Percentiles rank a stretch among this genome's conserved stretches.
Conservation (phyloP, 2,329 filamentous ascomycete genomes). For the Botrytis byssoidea region DNA sequence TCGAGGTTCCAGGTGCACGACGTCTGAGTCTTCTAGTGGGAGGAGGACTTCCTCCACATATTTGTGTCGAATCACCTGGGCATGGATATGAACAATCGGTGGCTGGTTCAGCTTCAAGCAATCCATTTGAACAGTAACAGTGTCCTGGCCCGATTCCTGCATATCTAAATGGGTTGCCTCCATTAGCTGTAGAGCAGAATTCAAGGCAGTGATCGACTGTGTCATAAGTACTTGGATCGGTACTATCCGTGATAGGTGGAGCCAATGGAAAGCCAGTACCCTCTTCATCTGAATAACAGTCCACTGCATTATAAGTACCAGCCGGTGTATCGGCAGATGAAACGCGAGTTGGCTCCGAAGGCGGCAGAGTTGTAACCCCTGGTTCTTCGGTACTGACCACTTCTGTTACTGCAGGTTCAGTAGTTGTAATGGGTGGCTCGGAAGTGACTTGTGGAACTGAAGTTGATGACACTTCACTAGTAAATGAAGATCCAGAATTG, state of each 20-base stretch:
- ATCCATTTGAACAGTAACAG: constrained; percentile 4
- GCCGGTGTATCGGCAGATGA: background rate
- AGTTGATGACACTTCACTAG: background rate
- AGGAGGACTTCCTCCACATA: background rate
- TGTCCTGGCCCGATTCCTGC: constrained; percentile 11
- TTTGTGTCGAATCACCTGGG: background rate
- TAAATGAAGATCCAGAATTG: background rate
- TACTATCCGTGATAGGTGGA: background rate
- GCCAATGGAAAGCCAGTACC: constrained; percentile 4
- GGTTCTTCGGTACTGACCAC: background rate
- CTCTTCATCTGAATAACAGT: constrained; percentile 6
- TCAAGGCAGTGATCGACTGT: background rate
- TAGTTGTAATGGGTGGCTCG: background rate
- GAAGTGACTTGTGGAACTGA: background rate
- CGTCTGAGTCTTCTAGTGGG: background rate
- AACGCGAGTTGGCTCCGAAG: constrained; percentile 3
- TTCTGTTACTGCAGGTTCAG: background rate
- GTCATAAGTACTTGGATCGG: background rate
- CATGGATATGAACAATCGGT: background rate
- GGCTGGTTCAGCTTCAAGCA: background rate
- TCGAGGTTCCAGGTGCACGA: background rate
- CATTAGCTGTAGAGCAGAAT: constrained; percentile 8
- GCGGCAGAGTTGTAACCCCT: background rate
- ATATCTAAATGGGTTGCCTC: constrained; percentile 1
- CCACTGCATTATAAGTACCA: constrained; percentile 4